Conservation (phyloP, 495 filamentous ascomycete genomes). For the Neurospora sp. region DNA sequence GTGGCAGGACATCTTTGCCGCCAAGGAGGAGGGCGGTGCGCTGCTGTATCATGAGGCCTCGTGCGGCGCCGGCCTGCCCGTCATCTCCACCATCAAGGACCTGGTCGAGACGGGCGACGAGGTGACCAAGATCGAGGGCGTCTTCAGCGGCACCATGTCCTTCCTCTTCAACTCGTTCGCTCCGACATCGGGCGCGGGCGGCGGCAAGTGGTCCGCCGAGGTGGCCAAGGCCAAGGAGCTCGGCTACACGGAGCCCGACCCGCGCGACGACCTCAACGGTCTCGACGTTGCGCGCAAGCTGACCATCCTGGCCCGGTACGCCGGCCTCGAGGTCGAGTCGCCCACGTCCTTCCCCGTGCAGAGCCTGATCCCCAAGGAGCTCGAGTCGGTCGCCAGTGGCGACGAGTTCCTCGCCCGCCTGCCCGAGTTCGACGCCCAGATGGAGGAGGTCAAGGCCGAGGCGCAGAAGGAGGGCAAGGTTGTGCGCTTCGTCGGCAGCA, state of each 20-base stretch:
- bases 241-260: constrained; percentile 97
- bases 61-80: constrained; percentile 83
- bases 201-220: constrained; percentile 72
- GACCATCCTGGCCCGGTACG: constrained; percentile 80
- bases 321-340: constrained; percentile 63
- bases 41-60: constrained; percentile 89
- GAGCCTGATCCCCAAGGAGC: constrained; percentile 73
- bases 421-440: constrained; percentile 67
- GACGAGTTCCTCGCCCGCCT: constrained; percentile 74
- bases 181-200: constrained; percentile 52
- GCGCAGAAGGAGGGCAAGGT: constrained; percentile 83
- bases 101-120: constrained; percentile 82
- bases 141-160: constrained; percentile 92
- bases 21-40: constrained; percentile 52
- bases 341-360: constrained; percentile 85
- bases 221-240: constrained; percentile 83
- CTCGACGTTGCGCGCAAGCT: constrained; percentile 95
- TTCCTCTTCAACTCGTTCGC: constrained; percentile 96
- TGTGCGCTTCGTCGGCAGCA: constrained; percentile 88
- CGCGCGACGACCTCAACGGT: constrained; percentile 90
- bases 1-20: constrained; percentile 72
- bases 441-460: constrained; percentile 67
- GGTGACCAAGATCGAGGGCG: constrained; percentile 82
- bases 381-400: constrained; percentile 63
- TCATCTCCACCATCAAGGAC: constrained; percentile 84